A percentile compares a stretch with the other conserved stretches of the same genome.
Evolutionary conservation across 1,284 basidiomycete species (phyloP).

Genomic region (Tylopilus orsonianus): DNA sequence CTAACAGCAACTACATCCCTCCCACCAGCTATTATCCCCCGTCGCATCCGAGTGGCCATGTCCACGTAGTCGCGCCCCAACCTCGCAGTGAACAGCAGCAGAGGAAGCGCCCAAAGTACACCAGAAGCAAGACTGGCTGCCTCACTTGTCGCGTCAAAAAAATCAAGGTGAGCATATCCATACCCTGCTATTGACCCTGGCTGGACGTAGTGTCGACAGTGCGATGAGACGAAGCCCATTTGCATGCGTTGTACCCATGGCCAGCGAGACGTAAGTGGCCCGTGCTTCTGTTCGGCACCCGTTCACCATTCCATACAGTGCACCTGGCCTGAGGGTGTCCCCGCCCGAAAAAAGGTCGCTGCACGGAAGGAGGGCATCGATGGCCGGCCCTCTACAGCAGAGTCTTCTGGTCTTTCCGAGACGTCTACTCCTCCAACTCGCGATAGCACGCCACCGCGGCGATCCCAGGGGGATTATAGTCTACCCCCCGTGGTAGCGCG

Average conservation of each 20-base stretch:
- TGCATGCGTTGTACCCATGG: constrained; percentile 79
- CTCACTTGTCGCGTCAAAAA: constrained; percentile 83
- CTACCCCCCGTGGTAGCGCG: constrained; percentile 52
- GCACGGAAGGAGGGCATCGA: constrained; percentile 50
- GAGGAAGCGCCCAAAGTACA: constrained; percentile 82
- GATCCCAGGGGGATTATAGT: constrained; percentile 46
- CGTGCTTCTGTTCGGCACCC: constrained; percentile 8
- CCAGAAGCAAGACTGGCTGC: constrained; percentile 82
- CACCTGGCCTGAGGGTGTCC: constrained; percentile 76
- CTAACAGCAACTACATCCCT: constrained; percentile 43
- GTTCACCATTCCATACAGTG: constrained; percentile 48
- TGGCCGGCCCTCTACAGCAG: constrained; percentile 60
- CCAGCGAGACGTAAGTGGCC: constrained; percentile 61
- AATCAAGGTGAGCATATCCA: constrained; percentile 63
- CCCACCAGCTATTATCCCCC: constrained; percentile 46
- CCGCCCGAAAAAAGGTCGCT: constrained; percentile 55
- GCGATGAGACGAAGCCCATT: constrained; percentile 78
- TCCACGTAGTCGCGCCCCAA: constrained; percentile 47
- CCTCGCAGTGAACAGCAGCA: constrained; percentile 51
- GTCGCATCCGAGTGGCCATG: constrained; percentile 39
- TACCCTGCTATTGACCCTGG: constrained; percentile 3
- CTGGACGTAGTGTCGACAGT: constrained; percentile 44
- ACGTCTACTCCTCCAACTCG: constrained; percentile 64
- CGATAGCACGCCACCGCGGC: constrained; percentile 58
- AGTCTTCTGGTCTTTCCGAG: constrained; percentile 60